A percentile compares a stretch with the other conserved stretches of the same genome.
phyloP scores from a whole-genome alignment of 2,329 filamentous ascomycete species.

The Cladophialophora exuberans region DNA sequence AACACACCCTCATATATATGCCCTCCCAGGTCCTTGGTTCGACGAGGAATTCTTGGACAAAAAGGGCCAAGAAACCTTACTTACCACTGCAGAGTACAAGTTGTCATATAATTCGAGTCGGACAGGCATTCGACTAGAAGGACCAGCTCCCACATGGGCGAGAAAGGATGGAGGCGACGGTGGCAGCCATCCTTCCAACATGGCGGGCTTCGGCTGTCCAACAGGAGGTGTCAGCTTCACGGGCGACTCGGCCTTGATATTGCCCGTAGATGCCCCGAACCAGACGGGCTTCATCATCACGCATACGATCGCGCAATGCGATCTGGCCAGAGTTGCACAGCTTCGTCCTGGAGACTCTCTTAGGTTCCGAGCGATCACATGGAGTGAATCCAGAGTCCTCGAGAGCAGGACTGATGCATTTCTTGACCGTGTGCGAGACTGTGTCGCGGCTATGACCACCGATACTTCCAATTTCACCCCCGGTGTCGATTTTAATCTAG shows the following conservation, averaged over 20 bases:
- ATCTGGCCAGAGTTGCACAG: conserved; percentile 65
- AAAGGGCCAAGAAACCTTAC: conserved; percentile 55
- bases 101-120: conserved; percentile 63
- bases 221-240: conserved; percentile 62
- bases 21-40: conserved; percentile 48
- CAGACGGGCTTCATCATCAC: conserved; percentile 62
- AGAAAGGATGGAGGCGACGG: conserved; percentile 63
- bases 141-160: conserved; percentile 61
- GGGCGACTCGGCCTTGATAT: conserved; percentile 62
- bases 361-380: neutral
- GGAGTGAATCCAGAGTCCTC: neutral
- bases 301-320: conserved; percentile 57
- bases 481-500: neutral
- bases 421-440: too few species aligned
- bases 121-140: conserved; percentile 62
- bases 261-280: conserved; percentile 61
- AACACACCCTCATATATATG: neutral
- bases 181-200: conserved; percentile 63
- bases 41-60: conserved; percentile 52
- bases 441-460: too few species aligned
- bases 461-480: too few species aligned
- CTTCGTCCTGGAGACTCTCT: conserved; percentile 42
- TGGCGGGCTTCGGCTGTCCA: conserved; percentile 62
- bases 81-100: conserved; percentile 61
- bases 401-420: neutral